Percentiles rank a stretch among this genome's conserved stretches.
These are phyloP conservation scores for Pulveroboletus sp. DNA, from an alignment of 768 basidiomycete species.

Conservation along the genomic window DNA sequence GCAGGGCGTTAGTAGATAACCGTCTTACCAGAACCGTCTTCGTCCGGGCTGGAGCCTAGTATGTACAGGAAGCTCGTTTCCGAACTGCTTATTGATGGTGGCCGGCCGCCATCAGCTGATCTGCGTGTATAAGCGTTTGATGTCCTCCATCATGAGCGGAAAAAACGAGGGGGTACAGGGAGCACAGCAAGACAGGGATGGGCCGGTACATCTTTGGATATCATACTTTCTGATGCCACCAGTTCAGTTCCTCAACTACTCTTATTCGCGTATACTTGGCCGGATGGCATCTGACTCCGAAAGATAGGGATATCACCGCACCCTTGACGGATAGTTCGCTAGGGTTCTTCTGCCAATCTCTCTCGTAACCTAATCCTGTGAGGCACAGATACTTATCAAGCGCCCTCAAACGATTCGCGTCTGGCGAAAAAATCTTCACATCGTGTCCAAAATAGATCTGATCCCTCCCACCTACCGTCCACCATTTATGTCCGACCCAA, in stretches of 20 bases:
- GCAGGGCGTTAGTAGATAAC: background rate
- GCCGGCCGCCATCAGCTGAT: background rate
- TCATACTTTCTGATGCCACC: background rate
- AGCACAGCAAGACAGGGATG: background rate
- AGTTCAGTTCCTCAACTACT: background rate
- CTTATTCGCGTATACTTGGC: background rate
- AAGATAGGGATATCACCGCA: conserved; percentile 17
- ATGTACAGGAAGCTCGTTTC: conserved; percentile 1
- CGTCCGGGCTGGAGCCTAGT: background rate
- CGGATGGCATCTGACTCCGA: background rate
- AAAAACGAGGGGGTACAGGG: background rate
- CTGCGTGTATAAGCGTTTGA: background rate
- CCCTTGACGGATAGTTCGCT: conserved; percentile 4
- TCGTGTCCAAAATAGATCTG: background rate
- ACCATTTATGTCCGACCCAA: conserved; percentile 17
- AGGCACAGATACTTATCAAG: conserved; percentile 14
- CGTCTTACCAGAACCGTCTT: background rate
- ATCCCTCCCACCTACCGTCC: background rate
- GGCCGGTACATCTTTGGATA: background rate
- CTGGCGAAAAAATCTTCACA: background rate
- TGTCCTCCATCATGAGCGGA: background rate
- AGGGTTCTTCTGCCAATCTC: background rate
- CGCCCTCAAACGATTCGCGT: background rate
- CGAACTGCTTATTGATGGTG: background rate
- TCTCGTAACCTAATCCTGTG: conserved; percentile 1